Evolutionary conservation across 371 early-diverging fungal species (phyloP).

Genomic region (Apophysomyces ossiformis): DNA sequence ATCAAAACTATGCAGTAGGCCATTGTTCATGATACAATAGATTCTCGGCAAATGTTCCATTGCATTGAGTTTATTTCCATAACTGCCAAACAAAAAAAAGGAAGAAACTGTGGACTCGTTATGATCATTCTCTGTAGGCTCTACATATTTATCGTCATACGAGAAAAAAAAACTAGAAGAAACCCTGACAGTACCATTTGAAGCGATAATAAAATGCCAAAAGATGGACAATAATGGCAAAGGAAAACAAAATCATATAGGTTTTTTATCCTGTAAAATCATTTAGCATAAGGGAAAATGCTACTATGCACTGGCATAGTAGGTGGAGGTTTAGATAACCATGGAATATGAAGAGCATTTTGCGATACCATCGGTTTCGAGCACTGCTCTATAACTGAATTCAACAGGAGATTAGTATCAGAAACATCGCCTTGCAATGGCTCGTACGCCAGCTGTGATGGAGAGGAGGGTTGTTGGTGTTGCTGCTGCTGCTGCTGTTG

Average conservation of each 20-base stretch:
- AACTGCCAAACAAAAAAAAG: too few relatives aligned
- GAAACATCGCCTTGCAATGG: background rate
- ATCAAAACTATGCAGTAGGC: too few relatives aligned
- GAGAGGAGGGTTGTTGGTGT: too few relatives aligned
- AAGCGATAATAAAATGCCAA: background rate
- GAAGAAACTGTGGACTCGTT: too few relatives aligned
- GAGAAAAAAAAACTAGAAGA: too few relatives aligned
- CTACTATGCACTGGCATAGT: background rate
- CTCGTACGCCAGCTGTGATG: background rate
- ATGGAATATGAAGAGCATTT: constrained; percentile 1
- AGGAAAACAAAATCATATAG: background rate
- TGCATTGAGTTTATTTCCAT: too few relatives aligned
- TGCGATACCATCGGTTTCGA: background rate
- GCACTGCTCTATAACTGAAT: background rate
- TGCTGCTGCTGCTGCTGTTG: too few relatives aligned
- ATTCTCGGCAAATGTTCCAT: too few relatives aligned
- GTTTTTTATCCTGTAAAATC: background rate
- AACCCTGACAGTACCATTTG: too few relatives aligned
- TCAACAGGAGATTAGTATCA: background rate
- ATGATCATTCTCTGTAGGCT: too few relatives aligned
- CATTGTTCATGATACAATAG: too few relatives aligned
- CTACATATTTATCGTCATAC: too few relatives aligned
- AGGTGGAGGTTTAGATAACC: background rate
- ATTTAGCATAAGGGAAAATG: background rate
- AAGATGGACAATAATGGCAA: background rate